Evolutionary conservation across 768 basidiomycete genomes (phyloP).

Genomic region (Pilatotrama ljubarskyi): DNA sequence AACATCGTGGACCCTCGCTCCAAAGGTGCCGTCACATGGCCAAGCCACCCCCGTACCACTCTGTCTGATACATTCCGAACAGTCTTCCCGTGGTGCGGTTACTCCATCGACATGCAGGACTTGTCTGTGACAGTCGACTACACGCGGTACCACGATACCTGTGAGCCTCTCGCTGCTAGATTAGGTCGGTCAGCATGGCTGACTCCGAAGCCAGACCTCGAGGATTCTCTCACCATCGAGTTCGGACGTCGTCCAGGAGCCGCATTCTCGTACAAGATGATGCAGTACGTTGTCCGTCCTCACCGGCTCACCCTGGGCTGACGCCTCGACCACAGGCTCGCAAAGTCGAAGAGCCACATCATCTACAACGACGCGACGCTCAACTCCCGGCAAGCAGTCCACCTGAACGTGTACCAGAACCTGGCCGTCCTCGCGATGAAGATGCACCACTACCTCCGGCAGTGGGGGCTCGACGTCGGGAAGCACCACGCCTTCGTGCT

Average conservation of each 20-base stretch:
- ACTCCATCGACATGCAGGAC: constrained; percentile 70
- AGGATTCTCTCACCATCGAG: constrained; percentile 70
- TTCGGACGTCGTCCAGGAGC: constrained; percentile 63
- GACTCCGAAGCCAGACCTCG: constrained; percentile 45
- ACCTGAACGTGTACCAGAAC: constrained; percentile 86
- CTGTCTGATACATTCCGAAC: background rate
- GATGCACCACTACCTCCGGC: constrained; percentile 77
- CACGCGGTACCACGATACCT: constrained; percentile 58
- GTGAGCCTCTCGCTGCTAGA: constrained; percentile 39
- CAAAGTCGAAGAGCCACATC: constrained; percentile 73
- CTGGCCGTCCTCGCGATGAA: constrained; percentile 83
- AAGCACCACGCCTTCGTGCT: constrained; percentile 53
- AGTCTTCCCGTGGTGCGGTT: constrained; percentile 97
- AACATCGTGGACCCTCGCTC: constrained; percentile 53
- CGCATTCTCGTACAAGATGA: constrained; percentile 69
- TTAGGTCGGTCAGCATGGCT: background rate
- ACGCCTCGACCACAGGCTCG: constrained; percentile 46
- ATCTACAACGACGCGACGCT: constrained; percentile 77
- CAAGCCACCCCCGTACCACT: background rate
- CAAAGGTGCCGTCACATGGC: constrained; percentile 32
- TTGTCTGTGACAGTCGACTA: constrained; percentile 84
- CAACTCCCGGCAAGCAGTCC: constrained; percentile 61
- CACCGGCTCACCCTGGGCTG: background rate
- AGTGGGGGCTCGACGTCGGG: constrained; percentile 50
- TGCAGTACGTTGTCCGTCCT: constrained; percentile 47